Evolutionary conservation across 768 basidiomycete genomes (phyloP), one percentile per base, ranked within the genome.

Genomic region (Pleurotus salmoneostramineus): DNA sequence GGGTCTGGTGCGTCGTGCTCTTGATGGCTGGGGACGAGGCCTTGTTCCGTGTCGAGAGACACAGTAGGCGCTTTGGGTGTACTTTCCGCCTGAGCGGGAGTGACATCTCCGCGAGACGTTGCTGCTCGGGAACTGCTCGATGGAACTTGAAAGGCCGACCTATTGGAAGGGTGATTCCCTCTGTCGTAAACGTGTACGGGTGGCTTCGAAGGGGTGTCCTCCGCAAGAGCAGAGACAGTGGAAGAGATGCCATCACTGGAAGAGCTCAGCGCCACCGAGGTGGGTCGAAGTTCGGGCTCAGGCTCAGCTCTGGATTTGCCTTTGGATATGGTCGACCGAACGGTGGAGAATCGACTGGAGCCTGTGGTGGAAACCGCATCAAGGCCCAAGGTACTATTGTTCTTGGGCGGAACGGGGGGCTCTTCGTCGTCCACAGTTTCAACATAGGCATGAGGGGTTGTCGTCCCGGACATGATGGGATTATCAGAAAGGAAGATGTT

Each of bases 371-470:
- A 63, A 58, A 74, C 33, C 7, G 74, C 74, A n/a, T 58, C 65
- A n/a, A 69, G 72, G 17, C 70, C 71, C 8, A 66, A 66, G 15
- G 65, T 66, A 36, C 64, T 63, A 8, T 68, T 65, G 3, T 56
- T 65, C n/a, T 75, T 71, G 31, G 61, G 63, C 40, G 63, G 70
- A 48, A 57, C 65, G 35, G 66, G 65, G 49, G 74, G 75, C 50
- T 43, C 40, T 4, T 43, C 40, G 4, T 55, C 52, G 31, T 68
- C 71, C 33, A 89, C 66, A 36, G 77, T 74, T 68, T 88, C 85
- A 10, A 88, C 82, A 65, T 81, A 88, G 2, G 84, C 87, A 70
- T 88, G 87, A 3, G 84, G 80, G 51, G 74, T 78, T 5, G 71
- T 71, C 11, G 64, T 60, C 12, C 62, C 57, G 10, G 68, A 59